Conservation (phyloP, 495 filamentous ascomycete genomes). For the Penicillium steckii region DNA sequence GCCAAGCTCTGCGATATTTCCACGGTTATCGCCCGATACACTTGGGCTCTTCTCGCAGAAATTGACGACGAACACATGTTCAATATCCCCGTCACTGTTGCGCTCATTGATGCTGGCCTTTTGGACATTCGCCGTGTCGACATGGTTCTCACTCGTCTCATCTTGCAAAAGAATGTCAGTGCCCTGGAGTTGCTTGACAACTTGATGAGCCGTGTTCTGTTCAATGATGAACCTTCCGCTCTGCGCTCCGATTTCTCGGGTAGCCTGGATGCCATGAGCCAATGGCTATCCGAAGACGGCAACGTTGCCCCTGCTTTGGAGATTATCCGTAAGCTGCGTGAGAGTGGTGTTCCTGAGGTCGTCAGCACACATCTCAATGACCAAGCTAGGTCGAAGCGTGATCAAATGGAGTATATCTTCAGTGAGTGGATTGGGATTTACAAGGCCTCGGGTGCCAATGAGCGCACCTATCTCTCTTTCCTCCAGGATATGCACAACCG, state of each 20-base stretch:
- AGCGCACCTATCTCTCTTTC: conserved; percentile 72
- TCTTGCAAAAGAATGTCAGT: conserved; percentile 62
- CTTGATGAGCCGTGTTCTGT: conserved; percentile 72
- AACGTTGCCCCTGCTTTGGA: conserved; percentile 59
- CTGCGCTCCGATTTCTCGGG: conserved; percentile 83
- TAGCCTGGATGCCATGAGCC: conserved; percentile 75
- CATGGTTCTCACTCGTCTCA: conserved; percentile 65
- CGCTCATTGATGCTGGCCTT: conserved; percentile 69
- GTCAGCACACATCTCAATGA: conserved; percentile 48
- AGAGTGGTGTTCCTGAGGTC: conserved; percentile 55
- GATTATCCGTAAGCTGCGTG: conserved; percentile 70
- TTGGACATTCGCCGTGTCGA: conserved; percentile 83
- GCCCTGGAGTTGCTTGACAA: conserved; percentile 74
- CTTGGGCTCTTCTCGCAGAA: conserved; percentile 59
- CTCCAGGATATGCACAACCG: conserved; percentile 78
- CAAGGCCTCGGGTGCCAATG: conserved; percentile 66
- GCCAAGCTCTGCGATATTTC: conserved; percentile 78
- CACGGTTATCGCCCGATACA: conserved; percentile 68
- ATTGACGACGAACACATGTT: conserved; percentile 75
- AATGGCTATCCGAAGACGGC: conserved; percentile 77
- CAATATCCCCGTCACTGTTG: conserved; percentile 71
- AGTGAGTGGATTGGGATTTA: conserved; percentile 89
- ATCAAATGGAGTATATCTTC: conserved; percentile 92
- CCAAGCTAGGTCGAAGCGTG: conserved; percentile 54
- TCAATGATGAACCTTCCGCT: conserved; percentile 71